phyloP scores from a whole-genome alignment of 2,329 filamentous ascomycete species.

The Fusarium lateritium region DNA sequence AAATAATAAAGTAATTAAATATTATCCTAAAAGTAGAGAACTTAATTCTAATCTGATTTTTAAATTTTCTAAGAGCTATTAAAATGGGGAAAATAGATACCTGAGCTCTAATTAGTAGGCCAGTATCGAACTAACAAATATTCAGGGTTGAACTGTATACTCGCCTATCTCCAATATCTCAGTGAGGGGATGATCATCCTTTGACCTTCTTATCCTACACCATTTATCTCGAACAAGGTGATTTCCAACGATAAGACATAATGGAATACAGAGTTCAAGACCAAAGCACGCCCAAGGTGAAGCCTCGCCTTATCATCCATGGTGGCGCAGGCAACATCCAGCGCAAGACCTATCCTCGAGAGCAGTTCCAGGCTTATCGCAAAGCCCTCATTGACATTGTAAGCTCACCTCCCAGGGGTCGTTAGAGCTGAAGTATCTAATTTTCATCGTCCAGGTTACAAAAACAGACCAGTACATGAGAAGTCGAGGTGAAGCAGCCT shows the following conservation, averaged over 20 bases:
- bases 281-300: constrained; percentile 46
- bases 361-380: constrained; percentile 72
- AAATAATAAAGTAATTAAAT: too few species aligned
- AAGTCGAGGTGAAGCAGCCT: background rate
- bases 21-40: too few species aligned
- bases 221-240: background rate
- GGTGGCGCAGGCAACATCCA: constrained; percentile 81
- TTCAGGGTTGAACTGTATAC: too few species aligned
- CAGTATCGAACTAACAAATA: too few species aligned
- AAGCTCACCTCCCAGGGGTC: constrained; percentile 19
- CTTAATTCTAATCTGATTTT: too few species aligned
- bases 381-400: constrained; percentile 74
- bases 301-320: constrained; percentile 77
- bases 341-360: constrained; percentile 69
- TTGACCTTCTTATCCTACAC: background rate
- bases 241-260: background rate
- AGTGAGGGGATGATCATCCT: constrained; percentile 16
- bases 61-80: too few species aligned
- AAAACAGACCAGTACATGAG: constrained; percentile 64
- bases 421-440: background rate
- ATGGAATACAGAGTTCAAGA: constrained; percentile 60
- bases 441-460: constrained; percentile 52
- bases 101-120: too few species aligned
- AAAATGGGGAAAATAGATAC: too few species aligned
- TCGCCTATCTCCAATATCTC: constrained; percentile 5